Conservation (phyloP, 116 monocot genomes). For the Cymodocea nodosa region DNA sequence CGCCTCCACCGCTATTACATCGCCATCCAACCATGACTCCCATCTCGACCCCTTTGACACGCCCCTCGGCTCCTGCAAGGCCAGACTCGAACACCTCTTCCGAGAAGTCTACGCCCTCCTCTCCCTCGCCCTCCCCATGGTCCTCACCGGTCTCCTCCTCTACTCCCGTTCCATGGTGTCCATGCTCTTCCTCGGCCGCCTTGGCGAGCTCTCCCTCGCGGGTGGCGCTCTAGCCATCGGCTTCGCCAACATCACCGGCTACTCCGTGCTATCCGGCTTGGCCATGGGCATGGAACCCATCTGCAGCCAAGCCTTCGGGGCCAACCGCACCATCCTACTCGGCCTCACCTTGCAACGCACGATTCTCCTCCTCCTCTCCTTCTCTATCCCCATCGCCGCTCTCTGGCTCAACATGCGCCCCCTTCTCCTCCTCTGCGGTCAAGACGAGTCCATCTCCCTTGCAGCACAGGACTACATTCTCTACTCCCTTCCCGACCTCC, state of each 20-base stretch:
- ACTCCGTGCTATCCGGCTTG: constrained; percentile 37
- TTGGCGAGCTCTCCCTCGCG: constrained; percentile 18
- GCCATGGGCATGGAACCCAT: constrained; percentile 45
- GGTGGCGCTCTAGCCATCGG: constrained; percentile 32
- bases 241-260: constrained; percentile 46
- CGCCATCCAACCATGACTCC: not conserved
- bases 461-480: constrained; percentile 16
- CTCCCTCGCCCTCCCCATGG: constrained; percentile 6
- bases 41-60: not conserved
- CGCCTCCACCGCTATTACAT: not conserved
- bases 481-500: constrained; percentile 23
- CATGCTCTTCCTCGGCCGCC: constrained; percentile 19
- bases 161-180: constrained; percentile 24
- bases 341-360: constrained; percentile 24
- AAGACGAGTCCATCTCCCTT: constrained; percentile 11
- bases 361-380: constrained; percentile 24
- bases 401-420: constrained; percentile 21
- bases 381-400: constrained; percentile 20
- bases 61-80: too few relatives aligned
- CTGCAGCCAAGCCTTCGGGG: constrained; percentile 38
- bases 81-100: not conserved
- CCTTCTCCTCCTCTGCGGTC: constrained; percentile 18
- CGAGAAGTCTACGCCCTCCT: not conserved
- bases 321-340: constrained; percentile 12
- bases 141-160: constrained; percentile 14